Evolutionary conservation across 2,329 filamentous ascomycete genomes (phyloP).

Genomic region (Pyrenophora graminea): DNA sequence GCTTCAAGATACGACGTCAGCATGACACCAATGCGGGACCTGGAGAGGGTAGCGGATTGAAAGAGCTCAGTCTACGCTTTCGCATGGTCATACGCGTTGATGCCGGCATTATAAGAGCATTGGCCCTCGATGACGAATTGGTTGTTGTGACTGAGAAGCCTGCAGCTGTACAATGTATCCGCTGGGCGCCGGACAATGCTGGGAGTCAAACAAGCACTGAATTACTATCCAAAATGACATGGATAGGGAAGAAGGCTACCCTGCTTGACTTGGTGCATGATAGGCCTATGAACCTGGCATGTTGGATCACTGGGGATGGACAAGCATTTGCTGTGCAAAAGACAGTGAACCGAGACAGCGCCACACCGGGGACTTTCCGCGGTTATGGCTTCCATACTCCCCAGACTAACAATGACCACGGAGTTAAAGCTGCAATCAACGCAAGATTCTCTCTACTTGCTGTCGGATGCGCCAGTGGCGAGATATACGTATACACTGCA

Average conservation of each 20-base stretch:
- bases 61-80: conserved; percentile 88
- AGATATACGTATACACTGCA: conserved; percentile 86
- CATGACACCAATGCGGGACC: conserved; percentile 60
- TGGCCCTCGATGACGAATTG: conserved; percentile 90
- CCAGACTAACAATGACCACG: conserved; percentile 61
- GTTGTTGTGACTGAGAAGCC: conserved; percentile 90
- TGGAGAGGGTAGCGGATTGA: conserved; percentile 80
- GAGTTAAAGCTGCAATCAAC: conserved; percentile 81
- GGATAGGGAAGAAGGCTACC: conserved; percentile 76
- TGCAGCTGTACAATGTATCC: conserved; percentile 93
- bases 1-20: conserved; percentile 45
- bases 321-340: conserved; percentile 90
- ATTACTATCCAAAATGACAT: conserved; percentile 82
- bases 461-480: conserved; percentile 78
- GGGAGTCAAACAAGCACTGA: conserved; percentile 90
- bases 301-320: conserved; percentile 89
- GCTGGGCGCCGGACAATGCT: conserved; percentile 83
- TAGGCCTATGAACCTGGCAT: conserved; percentile 91
- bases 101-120: conserved; percentile 83
- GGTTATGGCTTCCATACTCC: conserved; percentile 90
- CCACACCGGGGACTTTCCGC: conserved; percentile 73
- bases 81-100: conserved; percentile 98
- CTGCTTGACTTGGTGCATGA: conserved; percentile 90
- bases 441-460: conserved; percentile 93
- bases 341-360: conserved; percentile 45